Base-by-base conservation (phyloP, 2,329 filamentous ascomycete genomes). In the Trichoderma oligosporum region DNA sequence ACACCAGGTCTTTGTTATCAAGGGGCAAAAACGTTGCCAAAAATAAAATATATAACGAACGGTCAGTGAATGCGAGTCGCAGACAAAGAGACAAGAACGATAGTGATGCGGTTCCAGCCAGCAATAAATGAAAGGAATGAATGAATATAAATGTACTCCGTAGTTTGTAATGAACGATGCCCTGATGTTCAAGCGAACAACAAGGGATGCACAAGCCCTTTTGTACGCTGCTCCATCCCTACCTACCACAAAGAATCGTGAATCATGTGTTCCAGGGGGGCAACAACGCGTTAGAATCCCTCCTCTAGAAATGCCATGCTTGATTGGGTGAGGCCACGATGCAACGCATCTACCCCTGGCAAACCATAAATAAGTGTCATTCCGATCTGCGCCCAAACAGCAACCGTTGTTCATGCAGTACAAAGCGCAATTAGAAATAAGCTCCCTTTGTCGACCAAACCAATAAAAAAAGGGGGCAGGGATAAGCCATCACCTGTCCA, bases 1-100 rank as follows among this genome's bases (percentile, higher is more conserved):
- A 56, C 53, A n/a, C 53, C 53, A 35, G 53, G 53, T 48, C 53
- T 41, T 39, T 24, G n/a, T 42, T n/a, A 31, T 38, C 16, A 5
- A 35, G 8, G 42, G 11, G 25, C 9, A 35, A 14, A 39, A 9
- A 12, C 24, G 42, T 56, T 47, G 31, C 18, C 7, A 27, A 38
- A 49, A 35, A 25, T 3, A 24, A 25, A 48, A 36, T 8, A 46
- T 6, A 14, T 11, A 44, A 33, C 8, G 31, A 4, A 36, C 12
- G 18, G 12, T 9, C 27, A 29, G 25, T 48, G 41, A 45, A 36
- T 36, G 29, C 18, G 22, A 33, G 6, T 24, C 16, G 36, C 36
- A 52, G 27, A 52, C 35, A 52, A 38, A 25, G 47, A 51, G 25
- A n/a, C 12, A 24, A 42, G 4, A 46, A 16, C 22, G 16, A 33